Percentiles rank a stretch among this genome's conserved stretches.
These are phyloP conservation scores for Piromyces sp. DNA, from an alignment of 192 early-diverging fungal species.

Conservation along the genomic window DNA sequence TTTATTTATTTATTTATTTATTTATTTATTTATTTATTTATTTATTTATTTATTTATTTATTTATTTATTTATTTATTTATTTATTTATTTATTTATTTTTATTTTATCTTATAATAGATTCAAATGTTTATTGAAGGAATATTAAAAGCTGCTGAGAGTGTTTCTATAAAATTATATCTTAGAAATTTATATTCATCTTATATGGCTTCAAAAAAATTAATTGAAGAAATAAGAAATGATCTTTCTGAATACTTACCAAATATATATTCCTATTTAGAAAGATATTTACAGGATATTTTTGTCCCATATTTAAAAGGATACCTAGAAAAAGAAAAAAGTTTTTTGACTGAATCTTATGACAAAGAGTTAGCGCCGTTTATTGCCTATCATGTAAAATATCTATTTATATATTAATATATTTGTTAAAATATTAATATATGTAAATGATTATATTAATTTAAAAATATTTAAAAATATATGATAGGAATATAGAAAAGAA, in stretches of 20 bases:
- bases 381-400: neutral
- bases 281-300: neutral
- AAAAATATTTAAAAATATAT: too few relatives aligned
- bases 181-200: neutral
- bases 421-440: too few relatives aligned
- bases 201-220: neutral
- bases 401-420: too few relatives aligned
- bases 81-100: neutral
- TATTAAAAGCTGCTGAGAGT: constrained; percentile 50
- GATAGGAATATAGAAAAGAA: neutral
- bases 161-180: constrained; percentile 28
- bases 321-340: neutral
- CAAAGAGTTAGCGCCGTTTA: neutral
- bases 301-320: neutral
- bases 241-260: neutral
- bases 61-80: too few relatives aligned
- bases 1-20: too few relatives aligned
- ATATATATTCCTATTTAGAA: neutral
- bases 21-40: too few relatives aligned
- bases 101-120: constrained; percentile 26
- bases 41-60: too few relatives aligned
- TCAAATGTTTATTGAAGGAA: constrained; percentile 68
- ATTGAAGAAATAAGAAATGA: neutral
- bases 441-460: too few relatives aligned
- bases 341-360: neutral